Evolutionary conservation across 148 eudicot species (phyloP).

Genomic region (Fagopyrum homotropicum): DNA sequence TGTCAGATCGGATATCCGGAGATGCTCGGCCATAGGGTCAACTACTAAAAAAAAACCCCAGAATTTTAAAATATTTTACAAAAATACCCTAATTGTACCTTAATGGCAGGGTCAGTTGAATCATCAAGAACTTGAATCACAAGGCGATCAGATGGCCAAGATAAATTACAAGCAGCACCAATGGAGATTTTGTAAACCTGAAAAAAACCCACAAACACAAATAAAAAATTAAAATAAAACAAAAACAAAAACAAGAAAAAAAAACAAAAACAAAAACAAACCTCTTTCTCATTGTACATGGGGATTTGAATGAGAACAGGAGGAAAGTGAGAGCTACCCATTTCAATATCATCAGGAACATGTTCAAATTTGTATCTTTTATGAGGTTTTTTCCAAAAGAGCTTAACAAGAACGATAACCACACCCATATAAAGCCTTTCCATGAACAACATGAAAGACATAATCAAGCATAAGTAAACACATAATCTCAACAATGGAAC

Average conservation of each 20-base stretch:
- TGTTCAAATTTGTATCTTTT: constrained; percentile 63
- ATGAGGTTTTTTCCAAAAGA: constrained; percentile 74
- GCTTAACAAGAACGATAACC: constrained; percentile 59
- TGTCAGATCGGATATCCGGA: no score
- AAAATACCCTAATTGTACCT: constrained; percentile 34
- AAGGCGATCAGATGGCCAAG: constrained; percentile 85
- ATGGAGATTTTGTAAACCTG: constrained; percentile 95
- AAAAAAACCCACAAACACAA: constrained; percentile 6
- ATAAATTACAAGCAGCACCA: constrained; percentile 91
- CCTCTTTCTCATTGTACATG: constrained; percentile 21
- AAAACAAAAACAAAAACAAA: neutral
- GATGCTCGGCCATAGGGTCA: neutral
- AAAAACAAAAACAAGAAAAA: no score
- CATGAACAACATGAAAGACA: constrained; percentile 65
- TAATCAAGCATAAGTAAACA: constrained; percentile 44
- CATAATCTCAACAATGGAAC: constrained; percentile 52
- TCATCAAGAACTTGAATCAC: constrained; percentile 93
- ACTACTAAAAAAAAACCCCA: neutral
- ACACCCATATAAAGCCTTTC: constrained; percentile 90
- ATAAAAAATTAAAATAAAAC: neutral
- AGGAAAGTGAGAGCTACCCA: constrained; percentile 16
- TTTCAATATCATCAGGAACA: constrained; percentile 27
- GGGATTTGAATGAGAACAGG: constrained; percentile 19
- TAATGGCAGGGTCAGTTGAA: constrained; percentile 66
- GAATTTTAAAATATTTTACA: neutral